Conservation (phyloP, 495 filamentous ascomycete genomes). For the Cairneyella variabilis region DNA sequence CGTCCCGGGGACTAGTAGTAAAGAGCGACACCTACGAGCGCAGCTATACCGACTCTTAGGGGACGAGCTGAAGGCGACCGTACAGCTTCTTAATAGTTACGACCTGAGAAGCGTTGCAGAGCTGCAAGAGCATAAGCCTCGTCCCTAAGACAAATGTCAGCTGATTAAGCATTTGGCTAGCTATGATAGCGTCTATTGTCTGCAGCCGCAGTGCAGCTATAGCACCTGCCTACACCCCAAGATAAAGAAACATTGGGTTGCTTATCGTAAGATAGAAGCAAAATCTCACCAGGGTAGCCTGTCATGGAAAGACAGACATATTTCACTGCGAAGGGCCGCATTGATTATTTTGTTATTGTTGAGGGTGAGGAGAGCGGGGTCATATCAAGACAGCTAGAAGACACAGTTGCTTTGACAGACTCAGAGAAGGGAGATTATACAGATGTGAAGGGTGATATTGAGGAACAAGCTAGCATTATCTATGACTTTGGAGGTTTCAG, state of each 20-base stretch:
- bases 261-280: not conserved
- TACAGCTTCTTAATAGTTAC: not conserved
- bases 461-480: constrained; percentile 4
- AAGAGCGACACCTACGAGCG: not conserved
- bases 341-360: not conserved
- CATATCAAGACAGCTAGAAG: not conserved
- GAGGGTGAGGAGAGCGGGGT: not conserved
- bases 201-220: not conserved
- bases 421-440: constrained; percentile 1
- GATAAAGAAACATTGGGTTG: not conserved
- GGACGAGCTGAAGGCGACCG: not conserved
- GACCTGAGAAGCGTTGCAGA: not conserved
- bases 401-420: not conserved
- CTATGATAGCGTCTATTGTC: not conserved
- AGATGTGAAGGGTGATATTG: constrained; percentile 4
- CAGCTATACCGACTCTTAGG: not conserved
- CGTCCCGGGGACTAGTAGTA: not conserved
- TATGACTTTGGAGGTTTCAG: constrained; percentile 4
- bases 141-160: not conserved
- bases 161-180: not conserved
- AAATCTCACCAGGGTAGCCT: not conserved
- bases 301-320: not conserved
- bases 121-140: not conserved
- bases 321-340: not conserved
- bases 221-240: not conserved